Evolutionary conservation across 2,329 filamentous ascomycete genomes (phyloP).

Genomic region (Diplodia intermedia): DNA sequence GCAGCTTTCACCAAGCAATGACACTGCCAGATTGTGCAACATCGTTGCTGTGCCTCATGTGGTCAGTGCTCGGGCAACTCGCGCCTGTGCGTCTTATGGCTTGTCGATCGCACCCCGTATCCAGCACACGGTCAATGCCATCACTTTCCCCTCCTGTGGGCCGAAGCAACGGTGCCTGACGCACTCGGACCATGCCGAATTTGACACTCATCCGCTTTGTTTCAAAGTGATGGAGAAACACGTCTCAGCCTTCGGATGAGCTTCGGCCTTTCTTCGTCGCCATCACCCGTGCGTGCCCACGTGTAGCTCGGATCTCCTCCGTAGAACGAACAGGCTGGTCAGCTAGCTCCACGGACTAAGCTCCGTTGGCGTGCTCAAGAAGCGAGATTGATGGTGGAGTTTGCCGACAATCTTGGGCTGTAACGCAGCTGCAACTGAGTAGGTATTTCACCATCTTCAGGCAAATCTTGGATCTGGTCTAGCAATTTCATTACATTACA

Average conservation of each 20-base stretch:
- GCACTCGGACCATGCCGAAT: background rate
- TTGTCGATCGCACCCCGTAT: background rate
- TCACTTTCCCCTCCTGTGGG: background rate
- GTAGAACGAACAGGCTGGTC: background rate
- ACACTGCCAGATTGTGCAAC: background rate
- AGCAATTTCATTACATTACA: background rate
- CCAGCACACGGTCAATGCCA: background rate
- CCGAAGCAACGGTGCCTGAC: background rate
- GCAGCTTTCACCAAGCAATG: conserved; percentile 36
- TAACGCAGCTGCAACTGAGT: background rate
- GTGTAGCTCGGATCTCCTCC: conserved; percentile 11
- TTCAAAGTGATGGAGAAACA: conserved; percentile 11
- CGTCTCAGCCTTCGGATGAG: background rate
- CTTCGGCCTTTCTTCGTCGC: conserved; percentile 1
- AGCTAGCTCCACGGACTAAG: background rate
- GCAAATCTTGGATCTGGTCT: background rate
- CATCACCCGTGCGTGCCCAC: conserved; percentile 3
- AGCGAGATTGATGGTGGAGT: background rate
- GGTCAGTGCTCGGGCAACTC: conserved; percentile 1
- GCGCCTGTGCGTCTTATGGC: background rate
- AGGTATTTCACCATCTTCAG: background rate
- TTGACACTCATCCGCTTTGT: background rate
- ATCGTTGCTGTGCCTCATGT: background rate
- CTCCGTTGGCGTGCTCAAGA: background rate
- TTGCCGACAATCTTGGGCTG: too few relatives aligned